These are phyloP conservation scores for Pilasporangium apinafurcum DNA, from an alignment of 352 stramenopile species.

Conservation along the genomic window DNA sequence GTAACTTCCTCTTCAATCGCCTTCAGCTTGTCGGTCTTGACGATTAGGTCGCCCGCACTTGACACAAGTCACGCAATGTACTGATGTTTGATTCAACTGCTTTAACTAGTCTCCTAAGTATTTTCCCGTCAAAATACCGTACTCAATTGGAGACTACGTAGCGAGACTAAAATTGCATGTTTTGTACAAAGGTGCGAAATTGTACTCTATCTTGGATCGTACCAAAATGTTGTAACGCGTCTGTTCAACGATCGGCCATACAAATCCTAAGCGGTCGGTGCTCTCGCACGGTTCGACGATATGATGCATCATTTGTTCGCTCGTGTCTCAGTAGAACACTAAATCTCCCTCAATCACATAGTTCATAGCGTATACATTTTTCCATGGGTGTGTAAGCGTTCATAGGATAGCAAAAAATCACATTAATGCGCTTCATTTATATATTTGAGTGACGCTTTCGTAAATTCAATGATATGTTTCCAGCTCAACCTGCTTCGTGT, in stretches of 20 bases:
- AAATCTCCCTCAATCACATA: slow-evolving; percentile 26
- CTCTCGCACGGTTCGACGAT: slow-evolving; percentile 43
- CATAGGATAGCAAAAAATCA: slow-evolving; percentile 36
- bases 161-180: slow-evolving; percentile 43
- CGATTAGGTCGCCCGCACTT: slow-evolving; percentile 5
- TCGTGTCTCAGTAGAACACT: slow-evolving; percentile 41
- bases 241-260: slow-evolving; percentile 34
- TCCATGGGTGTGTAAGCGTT: slow-evolving; percentile 22
- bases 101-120: slow-evolving; percentile 25
- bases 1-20: slow-evolving; percentile 25
- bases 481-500: slow-evolving; percentile 15
- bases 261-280: slow-evolving; percentile 15
- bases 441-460: slow-evolving; percentile 27
- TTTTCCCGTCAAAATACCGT: slow-evolving; percentile 50
- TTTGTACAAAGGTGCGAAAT: slow-evolving; percentile 41
- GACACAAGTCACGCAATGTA: slow-evolving; percentile 27
- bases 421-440: slow-evolving; percentile 39
- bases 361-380: slow-evolving; percentile 44
- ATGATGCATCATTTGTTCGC: slow-evolving; percentile 34
- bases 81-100: slow-evolving; percentile 17
- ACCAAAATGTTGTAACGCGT: slow-evolving; percentile 55
- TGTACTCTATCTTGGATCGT: slow-evolving; percentile 36
- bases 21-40: slow-evolving; percentile 13
- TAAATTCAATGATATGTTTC: slow-evolving; percentile 43
- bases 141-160: slow-evolving; percentile 34